Base-by-base conservation (phyloP, 371 early-diverging fungal species). In the Rhizopus sp. region DNA sequence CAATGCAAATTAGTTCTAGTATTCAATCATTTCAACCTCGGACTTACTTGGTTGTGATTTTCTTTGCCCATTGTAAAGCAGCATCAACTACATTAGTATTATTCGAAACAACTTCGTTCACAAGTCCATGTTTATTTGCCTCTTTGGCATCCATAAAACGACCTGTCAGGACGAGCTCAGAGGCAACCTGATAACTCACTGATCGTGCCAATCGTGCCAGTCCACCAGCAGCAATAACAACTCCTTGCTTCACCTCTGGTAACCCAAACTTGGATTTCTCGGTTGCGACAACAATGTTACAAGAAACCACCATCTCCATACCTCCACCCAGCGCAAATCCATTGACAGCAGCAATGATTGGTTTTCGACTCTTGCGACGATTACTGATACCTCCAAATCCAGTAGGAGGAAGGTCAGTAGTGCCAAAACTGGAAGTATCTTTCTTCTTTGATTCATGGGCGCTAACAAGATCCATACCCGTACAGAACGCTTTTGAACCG, bases 281-380 rank as follows among this genome's bases (percentile, higher is more conserved):
- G 3, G 78, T 73, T 15, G 80, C 78, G 3, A 81, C 69, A 0
- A 81, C 80, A 17, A 79, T 71, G 52, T 81, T 77, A 52, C 78
- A 78, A 1, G 73, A 66, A 17, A 69, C 47, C 3, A 65, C 55
- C 39, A 79, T 73, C 48, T 81, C 82, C 50, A 73, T 74, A 41
- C 81, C 81, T 37, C 81, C 81, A 53, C 75, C 78, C 7, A 80
- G 52, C 35, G 78, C 76, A 53, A 65, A 73, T 7, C 80, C 80
- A 64, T 80, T 70, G 17, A 80, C 80, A 16, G 80, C 80, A 54
- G 78, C 78, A 67, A 80, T 77, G 4, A 80, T 60, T n/a, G 80
- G 80, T 50, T 80, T 80, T 5, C 75, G 57, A 4, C 63, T 66
- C 32, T 54, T 48, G 8, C 62, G 65, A 10, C 81, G 68, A 48